Evolutionary conservation across 352 stramenopile genomes (phyloP).

Genomic region (Phytopythium cucurbitacearum): DNA sequence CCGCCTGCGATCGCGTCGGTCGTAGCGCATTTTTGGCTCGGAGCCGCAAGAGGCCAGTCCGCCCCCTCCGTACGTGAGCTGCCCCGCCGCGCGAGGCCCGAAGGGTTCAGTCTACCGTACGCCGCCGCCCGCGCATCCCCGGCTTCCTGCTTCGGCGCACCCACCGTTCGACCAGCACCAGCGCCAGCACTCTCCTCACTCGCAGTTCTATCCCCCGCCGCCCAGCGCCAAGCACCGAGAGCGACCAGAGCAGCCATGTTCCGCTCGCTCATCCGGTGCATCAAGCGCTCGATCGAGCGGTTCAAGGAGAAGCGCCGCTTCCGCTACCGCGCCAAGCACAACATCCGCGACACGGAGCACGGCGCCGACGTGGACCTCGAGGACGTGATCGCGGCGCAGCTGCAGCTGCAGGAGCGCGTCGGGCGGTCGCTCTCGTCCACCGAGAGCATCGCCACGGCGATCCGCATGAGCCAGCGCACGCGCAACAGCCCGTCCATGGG

Average conservation of each 20-base stretch:
- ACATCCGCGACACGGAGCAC: slow-evolving; percentile 15
- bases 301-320: slow-evolving; percentile 17
- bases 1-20: no score
- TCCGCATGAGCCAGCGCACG: slow-evolving; percentile 13
- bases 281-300: slow-evolving; percentile 25
- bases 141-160: no score
- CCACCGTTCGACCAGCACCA: no score
- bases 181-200: no score
- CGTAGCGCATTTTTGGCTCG: no score
- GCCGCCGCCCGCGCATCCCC: no score
- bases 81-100: no score
- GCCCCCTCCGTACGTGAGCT: no score
- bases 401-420: slow-evolving; percentile 28
- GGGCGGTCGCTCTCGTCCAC: slow-evolving; percentile 31
- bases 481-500: slow-evolving; percentile 28
- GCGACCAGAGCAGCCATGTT: slow-evolving; percentile 14
- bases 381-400: slow-evolving; percentile 22
- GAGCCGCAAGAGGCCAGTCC: no score
- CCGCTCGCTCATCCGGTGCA: slow-evolving; percentile 30
- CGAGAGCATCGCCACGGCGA: slow-evolving; percentile 30
- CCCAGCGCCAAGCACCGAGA: no score
- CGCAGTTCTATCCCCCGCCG: no score
- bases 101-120: no score
- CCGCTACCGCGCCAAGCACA: slow-evolving; percentile 4
- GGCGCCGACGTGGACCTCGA: slow-evolving; percentile 36